Conservation (phyloP, 768 basidiomycete species). For the Dioszegia crocea region DNA sequence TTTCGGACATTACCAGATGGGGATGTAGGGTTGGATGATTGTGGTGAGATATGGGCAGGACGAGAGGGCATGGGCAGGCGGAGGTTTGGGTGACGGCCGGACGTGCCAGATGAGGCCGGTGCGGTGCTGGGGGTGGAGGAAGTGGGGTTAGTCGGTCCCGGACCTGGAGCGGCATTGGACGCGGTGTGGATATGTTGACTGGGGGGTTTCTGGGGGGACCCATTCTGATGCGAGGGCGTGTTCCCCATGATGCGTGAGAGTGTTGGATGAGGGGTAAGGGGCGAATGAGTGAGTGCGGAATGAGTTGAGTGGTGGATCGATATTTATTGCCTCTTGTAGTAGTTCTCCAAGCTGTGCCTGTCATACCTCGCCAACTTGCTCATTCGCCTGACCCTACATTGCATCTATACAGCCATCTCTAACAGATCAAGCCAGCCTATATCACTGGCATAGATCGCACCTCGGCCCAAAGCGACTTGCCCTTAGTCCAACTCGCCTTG, state of each 20-base stretch:
- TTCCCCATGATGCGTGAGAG: conserved; percentile 16
- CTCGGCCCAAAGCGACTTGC: too few species aligned
- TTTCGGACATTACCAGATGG: conserved; percentile 21
- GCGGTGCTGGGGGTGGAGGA: conserved; percentile 2
- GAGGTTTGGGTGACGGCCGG: conserved; percentile 23
- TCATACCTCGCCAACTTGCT: not conserved
- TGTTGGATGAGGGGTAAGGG: not conserved
- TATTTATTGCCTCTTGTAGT: not conserved
- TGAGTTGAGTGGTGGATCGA: not conserved
- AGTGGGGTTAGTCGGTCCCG: conserved; percentile 7
- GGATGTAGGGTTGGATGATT: conserved; percentile 41
- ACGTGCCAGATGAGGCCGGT: not conserved
- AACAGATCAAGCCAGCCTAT: too few species aligned
- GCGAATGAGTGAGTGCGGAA: not conserved
- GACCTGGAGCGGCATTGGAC: not conserved
- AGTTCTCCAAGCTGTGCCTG: not conserved
- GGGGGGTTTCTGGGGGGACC: not conserved
- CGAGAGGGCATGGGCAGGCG: conserved; percentile 39
- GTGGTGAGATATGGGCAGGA: conserved; percentile 34
- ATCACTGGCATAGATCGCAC: too few species aligned
- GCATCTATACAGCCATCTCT: too few species aligned
- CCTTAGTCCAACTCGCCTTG: too few species aligned
- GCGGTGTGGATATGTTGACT: not conserved
- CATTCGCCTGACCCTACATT: not conserved
- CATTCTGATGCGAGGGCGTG: conserved; percentile 15